Percentiles rank a stretch among this genome's conserved stretches.
These are phyloP conservation scores for Fragilaria radians DNA, from an alignment of 108 stramenopile genomes.

Conservation along the genomic window DNA sequence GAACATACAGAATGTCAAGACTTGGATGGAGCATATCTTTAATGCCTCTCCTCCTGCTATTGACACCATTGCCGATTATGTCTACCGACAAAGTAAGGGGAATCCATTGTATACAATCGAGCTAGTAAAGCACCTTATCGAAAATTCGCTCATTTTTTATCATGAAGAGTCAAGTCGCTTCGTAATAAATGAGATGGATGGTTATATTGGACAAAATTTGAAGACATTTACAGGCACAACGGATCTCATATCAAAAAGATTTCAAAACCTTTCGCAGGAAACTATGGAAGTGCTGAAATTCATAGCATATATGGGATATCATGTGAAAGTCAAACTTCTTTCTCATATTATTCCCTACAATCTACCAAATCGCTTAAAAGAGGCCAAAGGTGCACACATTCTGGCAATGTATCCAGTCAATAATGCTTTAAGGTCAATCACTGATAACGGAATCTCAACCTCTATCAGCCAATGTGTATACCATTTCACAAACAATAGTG, in stretches of 20 bases:
- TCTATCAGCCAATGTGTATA: background rate
- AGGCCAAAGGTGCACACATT: constrained; percentile 15
- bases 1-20: no score
- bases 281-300: constrained; percentile 32
- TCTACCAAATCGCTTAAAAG: background rate
- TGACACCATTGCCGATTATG: background rate
- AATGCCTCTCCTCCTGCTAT: no score
- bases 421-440: background rate
- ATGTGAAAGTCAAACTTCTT: constrained; percentile 31
- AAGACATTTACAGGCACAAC: background rate
- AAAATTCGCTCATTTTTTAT: background rate
- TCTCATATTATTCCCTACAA: background rate
- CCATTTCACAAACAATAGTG: constrained; percentile 25
- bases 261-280: background rate
- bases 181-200: background rate
- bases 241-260: background rate
- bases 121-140: no score
- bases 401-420: constrained; percentile 4
- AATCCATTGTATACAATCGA: background rate
- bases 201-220: background rate
- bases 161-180: background rate
- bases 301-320: constrained; percentile 45
- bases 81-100: background rate
- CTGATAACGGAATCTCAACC: constrained; percentile 1
- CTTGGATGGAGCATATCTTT: no score